Evolutionary conservation across 768 basidiomycete species (phyloP), one percentile per base, ranked within the genome.

Genomic region (Tricholoma sp.): DNA sequence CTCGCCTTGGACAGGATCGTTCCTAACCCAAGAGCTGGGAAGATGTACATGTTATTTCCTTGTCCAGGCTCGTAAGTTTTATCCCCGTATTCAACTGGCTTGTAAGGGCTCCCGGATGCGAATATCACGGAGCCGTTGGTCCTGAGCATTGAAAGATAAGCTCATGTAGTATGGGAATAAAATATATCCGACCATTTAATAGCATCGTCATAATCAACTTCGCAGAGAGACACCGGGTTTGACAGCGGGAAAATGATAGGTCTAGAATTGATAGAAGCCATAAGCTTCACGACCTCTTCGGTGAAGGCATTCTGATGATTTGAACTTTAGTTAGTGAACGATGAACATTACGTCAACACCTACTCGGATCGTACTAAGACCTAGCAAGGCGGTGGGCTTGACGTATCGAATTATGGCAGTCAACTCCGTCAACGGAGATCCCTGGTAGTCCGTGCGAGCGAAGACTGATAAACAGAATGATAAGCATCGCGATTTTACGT

Each of bases 231-330:
- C 24, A 84, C 73, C 11, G 89, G 89, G 67, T 91, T 91, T 33
- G 86, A 88, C 1, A 91, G 79, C 33, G 89, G 88, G 74, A 92
- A 90, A 65, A 91, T 81, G 72, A 91, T 86, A n/a, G 89, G 89
- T 2, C 81, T 80, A 15, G 70, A 62, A 70, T 90, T 91, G 45
- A 85, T 69, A 7, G 76, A 70, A 15, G 81, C 78, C 87, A 91
- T 88, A 37, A 77, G 70, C 53, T 74, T 74, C 32, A 91, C 81
- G 32, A 84, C 82, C 10, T 80, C 73, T 66, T 85, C 77, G 10
- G 74, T 79, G 74, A 92, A 92, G 1, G 86, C 86, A 59, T 77
- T 77, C 76, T 78, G 59, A 12, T 36, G 6, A 12, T 15, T 15
- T 36, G 41, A 72, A 74, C 70, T 74, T 55, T 18, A 53, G 18